Evolutionary conservation across 1,284 basidiomycete species (phyloP), one percentile per base, ranked within the genome.

Genomic region (Ustilago cynodontis): DNA sequence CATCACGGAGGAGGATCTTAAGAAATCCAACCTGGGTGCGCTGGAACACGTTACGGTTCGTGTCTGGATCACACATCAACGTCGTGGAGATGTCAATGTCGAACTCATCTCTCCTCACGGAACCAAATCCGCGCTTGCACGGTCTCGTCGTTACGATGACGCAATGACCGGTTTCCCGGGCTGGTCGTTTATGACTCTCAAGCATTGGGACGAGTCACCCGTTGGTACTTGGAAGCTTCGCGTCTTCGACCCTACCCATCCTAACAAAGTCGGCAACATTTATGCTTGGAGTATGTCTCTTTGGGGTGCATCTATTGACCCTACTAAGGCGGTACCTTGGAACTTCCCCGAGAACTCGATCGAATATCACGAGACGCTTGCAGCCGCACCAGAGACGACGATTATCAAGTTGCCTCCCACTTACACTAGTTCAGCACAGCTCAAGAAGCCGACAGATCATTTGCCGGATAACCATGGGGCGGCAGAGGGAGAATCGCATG

Each of bases 161-260:
- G 92, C 90, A 14, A 86, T 82, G 4, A 89, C 88, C 11, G 97
- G 97, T 6, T 97, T 90, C 86, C 91, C 91, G 28, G 95, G 94
- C 0, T 99, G 97, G 97, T 92, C 91, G 22, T 99, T 99, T 86
- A 99, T 98, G 95, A 91, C 92, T 26, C 91, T 99, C 64, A 99
- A 99, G 87, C 97, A 99, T 86, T 99, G 97, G 97, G 95, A 93
- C 54, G 97, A 99, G 87, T 89, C 93, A 82, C 93, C 95, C 0
- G 86, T 94, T n/a, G 97, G 97, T 16, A 90, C 91, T 8, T 99
- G 97, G 97, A 94, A 90, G 1, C 90, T 99, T 65, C 65, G 77
- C 33, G 94, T 98, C 10, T 91, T 90, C 37, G 95, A 98, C 83
- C 91, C 92, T 77, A 88, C 89, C 59, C 89, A 88, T 63, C 87